Percentiles rank a stretch among this genome's conserved stretches.
These are phyloP conservation scores for Metschnikowia picachoensis DNA, from an alignment of 805 yeast genomes.

Conservation along the genomic window DNA sequence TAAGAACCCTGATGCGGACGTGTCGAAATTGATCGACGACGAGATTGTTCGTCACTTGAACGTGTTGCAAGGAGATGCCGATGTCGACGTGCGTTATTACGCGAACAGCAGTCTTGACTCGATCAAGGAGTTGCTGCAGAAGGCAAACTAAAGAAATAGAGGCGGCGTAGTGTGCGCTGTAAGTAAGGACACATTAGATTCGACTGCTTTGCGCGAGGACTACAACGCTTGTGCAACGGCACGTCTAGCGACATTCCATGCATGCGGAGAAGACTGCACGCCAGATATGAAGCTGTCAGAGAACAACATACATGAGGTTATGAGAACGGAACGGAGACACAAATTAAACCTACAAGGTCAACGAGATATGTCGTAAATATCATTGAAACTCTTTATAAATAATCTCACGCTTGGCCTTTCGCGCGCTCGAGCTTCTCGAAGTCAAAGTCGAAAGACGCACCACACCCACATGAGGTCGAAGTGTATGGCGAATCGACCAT, in stretches of 20 bases:
- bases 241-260: too few relatives aligned
- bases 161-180: not conserved
- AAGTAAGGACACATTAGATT: not conserved
- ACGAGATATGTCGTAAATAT: constrained; percentile 8
- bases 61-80: constrained; percentile 64
- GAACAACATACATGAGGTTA: too few relatives aligned
- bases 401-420: constrained; percentile 4
- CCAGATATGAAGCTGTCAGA: too few relatives aligned
- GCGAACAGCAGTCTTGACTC: constrained; percentile 58
- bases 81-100: constrained; percentile 85
- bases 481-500: constrained; percentile 88
- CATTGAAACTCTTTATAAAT: constrained; percentile 1
- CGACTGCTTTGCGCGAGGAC: not conserved
- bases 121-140: constrained; percentile 20
- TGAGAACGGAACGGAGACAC: not conserved
- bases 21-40: constrained; percentile 27
- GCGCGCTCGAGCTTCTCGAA: constrained; percentile 38
- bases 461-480: constrained; percentile 47
- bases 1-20: constrained; percentile 17
- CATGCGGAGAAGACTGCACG: too few relatives aligned
- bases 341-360: constrained; percentile 3
- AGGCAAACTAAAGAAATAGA: not conserved
- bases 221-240: too few relatives aligned
- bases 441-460: constrained; percentile 45
- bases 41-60: constrained; percentile 64